phyloP scores from a whole-genome alignment of 306 rosid genomes.

The Ceratonia siliqua region DNA sequence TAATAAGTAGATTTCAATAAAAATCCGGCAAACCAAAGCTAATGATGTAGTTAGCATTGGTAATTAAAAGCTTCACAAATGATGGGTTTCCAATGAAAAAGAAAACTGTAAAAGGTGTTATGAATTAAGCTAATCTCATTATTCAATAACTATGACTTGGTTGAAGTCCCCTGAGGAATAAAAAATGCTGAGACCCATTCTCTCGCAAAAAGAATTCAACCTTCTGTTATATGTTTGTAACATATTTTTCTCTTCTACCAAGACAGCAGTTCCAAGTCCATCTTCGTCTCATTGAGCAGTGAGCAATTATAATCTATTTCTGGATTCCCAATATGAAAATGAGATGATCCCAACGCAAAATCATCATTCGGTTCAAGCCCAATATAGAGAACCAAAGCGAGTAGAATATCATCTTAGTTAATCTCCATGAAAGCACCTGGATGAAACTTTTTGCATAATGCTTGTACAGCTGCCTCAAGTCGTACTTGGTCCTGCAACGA shows the following conservation, averaged over 20 bases:
- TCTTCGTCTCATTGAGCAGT: neutral
- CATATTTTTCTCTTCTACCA: neutral
- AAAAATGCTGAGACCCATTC: neutral
- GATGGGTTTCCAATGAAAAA: neutral
- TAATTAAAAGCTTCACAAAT: neutral
- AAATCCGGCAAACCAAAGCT: neutral
- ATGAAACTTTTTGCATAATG: constrained; percentile 61
- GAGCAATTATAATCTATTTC: constrained; percentile 15
- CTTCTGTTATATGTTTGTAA: neutral
- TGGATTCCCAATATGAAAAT: constrained; percentile 25
- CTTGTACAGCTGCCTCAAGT: constrained; percentile 55
- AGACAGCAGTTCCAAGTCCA: constrained; percentile 18
- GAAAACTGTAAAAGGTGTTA: neutral
- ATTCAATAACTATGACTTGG: neutral
- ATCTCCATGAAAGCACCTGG: constrained; percentile 59
- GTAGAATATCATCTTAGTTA: constrained; percentile 36
- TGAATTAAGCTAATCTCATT: neutral
- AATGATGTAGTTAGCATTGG: neutral
- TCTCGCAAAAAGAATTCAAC: neutral
- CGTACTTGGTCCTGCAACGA: constrained; percentile 67
- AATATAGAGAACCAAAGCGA: constrained; percentile 26
- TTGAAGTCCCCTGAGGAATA: neutral
- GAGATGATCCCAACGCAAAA: constrained; percentile 28
- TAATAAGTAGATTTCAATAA: neutral
- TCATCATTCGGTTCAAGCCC: constrained; percentile 27